These are phyloP conservation scores for Termitomyces sp. DNA, from an alignment of 768 basidiomycete species.

Conservation along the genomic window DNA sequence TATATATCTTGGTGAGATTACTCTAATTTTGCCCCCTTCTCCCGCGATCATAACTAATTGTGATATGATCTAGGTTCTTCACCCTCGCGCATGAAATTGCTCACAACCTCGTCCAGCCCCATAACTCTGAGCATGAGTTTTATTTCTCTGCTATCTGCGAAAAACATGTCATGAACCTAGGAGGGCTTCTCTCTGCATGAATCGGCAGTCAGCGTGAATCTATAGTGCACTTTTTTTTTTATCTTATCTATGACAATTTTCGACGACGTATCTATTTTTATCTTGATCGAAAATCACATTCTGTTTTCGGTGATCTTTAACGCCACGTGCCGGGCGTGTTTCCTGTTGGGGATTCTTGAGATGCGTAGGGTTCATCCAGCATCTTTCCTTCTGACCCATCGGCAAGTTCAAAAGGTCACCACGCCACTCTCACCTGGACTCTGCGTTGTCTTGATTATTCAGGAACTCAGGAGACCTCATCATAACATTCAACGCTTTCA, in stretches of 20 bases:
- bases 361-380: not conserved
- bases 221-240: no score
- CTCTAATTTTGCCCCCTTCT: not conserved
- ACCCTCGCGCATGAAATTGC: constrained; percentile 91
- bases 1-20: constrained; percentile 71
- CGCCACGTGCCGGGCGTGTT: constrained; percentile 11
- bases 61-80: constrained; percentile 62
- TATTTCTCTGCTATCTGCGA: constrained; percentile 92
- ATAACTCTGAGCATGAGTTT: constrained; percentile 92
- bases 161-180: constrained; percentile 45
- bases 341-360: constrained; percentile 12
- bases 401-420: not conserved
- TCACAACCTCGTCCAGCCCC: constrained; percentile 83
- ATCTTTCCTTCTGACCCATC: constrained; percentile 6
- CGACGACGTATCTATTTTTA: no score
- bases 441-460: not conserved
- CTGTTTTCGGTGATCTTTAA: not conserved
- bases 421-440: not conserved
- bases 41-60: not conserved
- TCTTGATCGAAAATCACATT: not conserved
- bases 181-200: constrained; percentile 13
- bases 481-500: not conserved
- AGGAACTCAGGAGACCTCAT: no score
- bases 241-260: no score
- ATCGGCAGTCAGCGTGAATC: no score